Base-by-base conservation (phyloP, 768 basidiomycete genomes). In the Pulveroboletus ravenelii region DNA sequence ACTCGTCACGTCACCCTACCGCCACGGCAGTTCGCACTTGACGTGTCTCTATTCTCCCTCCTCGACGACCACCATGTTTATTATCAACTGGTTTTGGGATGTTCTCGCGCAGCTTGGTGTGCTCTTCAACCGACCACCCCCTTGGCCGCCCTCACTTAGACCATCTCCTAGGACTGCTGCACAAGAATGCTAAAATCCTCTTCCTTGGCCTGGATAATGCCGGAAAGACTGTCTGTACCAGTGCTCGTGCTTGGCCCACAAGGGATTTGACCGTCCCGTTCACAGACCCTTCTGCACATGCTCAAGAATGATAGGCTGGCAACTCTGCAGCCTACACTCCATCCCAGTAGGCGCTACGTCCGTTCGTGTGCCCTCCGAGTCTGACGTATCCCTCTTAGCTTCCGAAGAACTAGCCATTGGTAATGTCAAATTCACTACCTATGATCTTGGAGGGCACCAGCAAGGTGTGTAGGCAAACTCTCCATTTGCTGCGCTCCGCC, bases 101-200 rank as follows among this genome's bases (percentile, higher is more conserved):
- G 76, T 97, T 52, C 88, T 98, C 62, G 81, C 92, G 42, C 85
- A 89, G 66, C 87, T 97, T 39, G 95, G 95, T 97, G 67, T 51
- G 82, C 32, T 71, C 35, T 4, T 48, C 25, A 10, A 25, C 18
- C 39, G 7, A 17, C 29, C 15, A 10, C 18, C 12, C 34, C n/a
- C 35, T 10, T 39, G 30, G 25, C 15, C 27, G 17, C 17, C 46
- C 1, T 25, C 44, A 20, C 47, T 56, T 17, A 54, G 34, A 46
- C 46, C 5, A 38, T 35, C n/a, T 15, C 32, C 37, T 56, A 94
- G 93, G 93, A 58, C 78, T 95, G 62, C 63, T 87, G 74, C 89
- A 93, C 78, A 96, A 99, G 87, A 97, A 96, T 68, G 96, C 96
- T 58, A 99, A 98, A 81, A 96, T 99, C 68, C 81, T 99, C 56